Evolutionary conservation across 768 basidiomycete species (phyloP).

Genomic region (Mycena rebaudengoi): DNA sequence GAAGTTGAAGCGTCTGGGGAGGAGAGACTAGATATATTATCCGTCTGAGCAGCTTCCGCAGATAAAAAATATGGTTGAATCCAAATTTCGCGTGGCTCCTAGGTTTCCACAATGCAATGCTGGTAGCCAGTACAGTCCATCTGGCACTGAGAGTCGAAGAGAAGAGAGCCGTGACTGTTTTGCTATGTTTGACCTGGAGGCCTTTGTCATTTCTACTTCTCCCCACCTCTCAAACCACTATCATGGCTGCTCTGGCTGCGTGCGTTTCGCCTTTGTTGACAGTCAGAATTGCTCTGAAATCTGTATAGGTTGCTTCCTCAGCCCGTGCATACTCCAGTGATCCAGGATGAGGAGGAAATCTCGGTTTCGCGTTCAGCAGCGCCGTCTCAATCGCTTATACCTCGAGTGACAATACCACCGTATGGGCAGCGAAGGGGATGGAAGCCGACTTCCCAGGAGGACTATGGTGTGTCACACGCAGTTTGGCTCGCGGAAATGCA

Average conservation of each 20-base stretch:
- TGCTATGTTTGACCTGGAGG: too few species aligned
- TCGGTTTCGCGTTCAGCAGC: constrained; percentile 38
- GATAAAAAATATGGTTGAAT: too few species aligned
- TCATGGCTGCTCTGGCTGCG: constrained; percentile 74
- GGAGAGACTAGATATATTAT: too few species aligned
- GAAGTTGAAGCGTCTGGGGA: too few species aligned
- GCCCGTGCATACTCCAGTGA: constrained; percentile 61
- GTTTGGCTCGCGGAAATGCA: neutral
- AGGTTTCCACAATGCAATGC: too few species aligned
- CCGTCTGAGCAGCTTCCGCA: too few species aligned
- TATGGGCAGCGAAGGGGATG: constrained; percentile 90
- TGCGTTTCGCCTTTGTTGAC: constrained; percentile 48
- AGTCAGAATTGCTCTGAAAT: neutral
- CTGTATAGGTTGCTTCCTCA: constrained; percentile 71
- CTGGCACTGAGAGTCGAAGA: too few species aligned
- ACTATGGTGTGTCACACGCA: constrained; percentile 71
- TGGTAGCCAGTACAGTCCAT: too few species aligned
- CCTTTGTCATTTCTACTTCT: neutral
- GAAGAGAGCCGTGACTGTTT: too few species aligned
- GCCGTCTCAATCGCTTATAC: constrained; percentile 51
- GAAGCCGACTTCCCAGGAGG: constrained; percentile 83
- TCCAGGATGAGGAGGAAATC: constrained; percentile 73
- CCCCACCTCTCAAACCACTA: neutral
- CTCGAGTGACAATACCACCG: constrained; percentile 70
- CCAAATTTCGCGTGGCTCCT: too few species aligned